phyloP scores from a whole-genome alignment of 345 rosid species.

The Heritiera littoralis region DNA sequence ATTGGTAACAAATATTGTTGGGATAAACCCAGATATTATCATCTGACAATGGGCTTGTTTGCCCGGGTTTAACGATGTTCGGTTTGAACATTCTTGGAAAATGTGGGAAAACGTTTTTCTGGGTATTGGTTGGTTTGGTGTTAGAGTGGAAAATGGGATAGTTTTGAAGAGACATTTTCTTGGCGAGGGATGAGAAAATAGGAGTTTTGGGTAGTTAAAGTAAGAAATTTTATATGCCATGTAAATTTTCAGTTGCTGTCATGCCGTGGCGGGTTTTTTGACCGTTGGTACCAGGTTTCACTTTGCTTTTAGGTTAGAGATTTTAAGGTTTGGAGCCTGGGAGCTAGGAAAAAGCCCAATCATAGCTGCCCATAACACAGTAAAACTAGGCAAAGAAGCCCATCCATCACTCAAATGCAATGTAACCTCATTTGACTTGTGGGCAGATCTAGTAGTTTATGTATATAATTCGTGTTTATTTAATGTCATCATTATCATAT shows the following conservation, averaged over 20 bases:
- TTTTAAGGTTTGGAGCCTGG: not conserved
- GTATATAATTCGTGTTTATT: no score
- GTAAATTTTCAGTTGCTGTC: conserved; percentile 31
- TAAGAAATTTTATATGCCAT: conserved; percentile 38
- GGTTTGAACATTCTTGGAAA: conserved; percentile 68
- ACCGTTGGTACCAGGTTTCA: not conserved
- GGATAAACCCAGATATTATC: conserved; percentile 68
- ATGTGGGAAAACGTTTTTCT: conserved; percentile 57
- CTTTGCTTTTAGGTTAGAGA: not conserved
- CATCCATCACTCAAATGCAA: no score
- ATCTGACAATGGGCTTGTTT: conserved; percentile 83
- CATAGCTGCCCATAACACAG: not conserved
- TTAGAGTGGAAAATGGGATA: conserved; percentile 34
- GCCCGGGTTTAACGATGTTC: conserved; percentile 43
- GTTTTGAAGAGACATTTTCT: conserved; percentile 14
- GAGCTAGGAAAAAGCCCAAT: not conserved
- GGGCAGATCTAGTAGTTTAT: no score
- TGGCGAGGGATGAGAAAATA: conserved; percentile 12
- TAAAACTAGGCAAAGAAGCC: not conserved
- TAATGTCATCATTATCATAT: no score
- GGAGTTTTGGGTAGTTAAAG: conserved; percentile 19
- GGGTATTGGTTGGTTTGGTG: conserved; percentile 31
- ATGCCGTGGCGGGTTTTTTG: conserved; percentile 37
- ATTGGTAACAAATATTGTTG: conserved; percentile 66
- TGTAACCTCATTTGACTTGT: no score